Evolutionary conservation across 2,329 filamentous ascomycete species (phyloP).

Genomic region (Cordyceps fumosorosea): DNA sequence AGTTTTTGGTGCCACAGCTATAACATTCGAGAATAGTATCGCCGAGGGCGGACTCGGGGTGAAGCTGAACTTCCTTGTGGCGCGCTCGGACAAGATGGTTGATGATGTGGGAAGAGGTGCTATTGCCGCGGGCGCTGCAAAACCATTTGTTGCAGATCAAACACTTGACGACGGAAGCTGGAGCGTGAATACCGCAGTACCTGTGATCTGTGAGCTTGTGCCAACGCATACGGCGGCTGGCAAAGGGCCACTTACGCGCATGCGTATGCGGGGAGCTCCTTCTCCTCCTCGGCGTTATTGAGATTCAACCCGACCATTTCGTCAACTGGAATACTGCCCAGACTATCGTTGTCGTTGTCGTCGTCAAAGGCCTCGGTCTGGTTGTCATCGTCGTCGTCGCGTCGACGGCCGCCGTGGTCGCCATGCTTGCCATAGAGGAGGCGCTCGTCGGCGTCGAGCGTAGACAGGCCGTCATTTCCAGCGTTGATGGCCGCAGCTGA

Average conservation of each 20-base stretch:
- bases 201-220: constrained; percentile 38
- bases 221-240: constrained; percentile 10
- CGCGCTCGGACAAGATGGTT: constrained; percentile 95
- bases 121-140: constrained; percentile 93
- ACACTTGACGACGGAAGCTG: constrained; percentile 93
- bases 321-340: constrained; percentile 76
- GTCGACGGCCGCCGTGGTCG: constrained; percentile 55
- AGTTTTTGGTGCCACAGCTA: constrained; percentile 99
- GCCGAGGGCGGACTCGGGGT: constrained; percentile 85
- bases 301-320: constrained; percentile 61
- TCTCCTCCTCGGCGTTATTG: constrained; percentile 64
- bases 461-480: constrained; percentile 66
- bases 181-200: constrained; percentile 96
- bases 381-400: constrained; percentile 84
- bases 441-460: constrained; percentile 71
- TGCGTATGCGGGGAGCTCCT: constrained; percentile 86
- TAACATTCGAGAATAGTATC: constrained; percentile 98
- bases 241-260: constrained; percentile 67
- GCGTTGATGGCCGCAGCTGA: constrained; percentile 84
- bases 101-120: constrained; percentile 94
- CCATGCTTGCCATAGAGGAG: constrained; percentile 67
- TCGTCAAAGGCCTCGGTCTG: constrained; percentile 77
- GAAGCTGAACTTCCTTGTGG: constrained; percentile 97
- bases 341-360: constrained; percentile 61
- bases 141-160: constrained; percentile 97